A percentile compares a stretch with the other conserved stretches of the same genome.
Conservation (phyloP, 768 basidiomycete species). For the Tricholoma bakamatsutake region DNA sequence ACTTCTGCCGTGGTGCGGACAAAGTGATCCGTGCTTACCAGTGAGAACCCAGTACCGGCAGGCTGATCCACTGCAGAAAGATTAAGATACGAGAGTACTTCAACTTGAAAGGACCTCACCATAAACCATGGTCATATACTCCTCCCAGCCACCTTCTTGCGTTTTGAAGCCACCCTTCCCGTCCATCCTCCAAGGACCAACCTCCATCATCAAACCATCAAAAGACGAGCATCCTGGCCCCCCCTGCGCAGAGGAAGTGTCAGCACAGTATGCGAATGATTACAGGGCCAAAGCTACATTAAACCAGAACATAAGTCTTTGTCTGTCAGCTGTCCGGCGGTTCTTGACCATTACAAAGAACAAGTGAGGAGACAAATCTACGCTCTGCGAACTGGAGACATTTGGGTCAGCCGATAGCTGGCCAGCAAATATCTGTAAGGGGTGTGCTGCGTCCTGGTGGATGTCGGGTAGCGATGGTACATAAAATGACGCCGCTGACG, state of each 20-base stretch:
- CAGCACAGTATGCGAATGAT: background rate
- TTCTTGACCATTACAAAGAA: slow-evolving; percentile 92
- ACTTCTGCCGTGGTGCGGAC: slow-evolving; percentile 73
- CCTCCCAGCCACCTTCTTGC: slow-evolving; percentile 92
- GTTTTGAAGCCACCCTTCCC: slow-evolving; percentile 65
- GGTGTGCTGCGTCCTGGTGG: slow-evolving; percentile 61
- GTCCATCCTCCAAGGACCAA: slow-evolving; percentile 88
- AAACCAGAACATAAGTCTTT: slow-evolving; percentile 93
- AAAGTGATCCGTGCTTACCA: slow-evolving; percentile 79
- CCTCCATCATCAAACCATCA: slow-evolving; percentile 96
- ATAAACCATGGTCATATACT: slow-evolving; percentile 91
- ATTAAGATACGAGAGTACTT: slow-evolving; percentile 2
- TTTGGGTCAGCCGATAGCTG: slow-evolving; percentile 79
- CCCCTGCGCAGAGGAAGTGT: slow-evolving; percentile 44
- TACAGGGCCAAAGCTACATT: slow-evolving; percentile 60
- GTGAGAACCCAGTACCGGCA: slow-evolving; percentile 92
- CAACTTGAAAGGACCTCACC: slow-evolving; percentile 41
- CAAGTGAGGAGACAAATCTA: slow-evolving; percentile 69
- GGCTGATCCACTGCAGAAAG: slow-evolving; percentile 84
- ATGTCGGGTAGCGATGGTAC: slow-evolving; percentile 72
- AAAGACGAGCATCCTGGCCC: slow-evolving; percentile 98
- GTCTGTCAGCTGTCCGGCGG: slow-evolving; percentile 80
- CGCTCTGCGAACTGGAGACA: slow-evolving; percentile 39
- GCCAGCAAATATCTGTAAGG: slow-evolving; percentile 79
- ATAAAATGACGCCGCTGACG: slow-evolving; percentile 81